Evolutionary conservation across 192 early-diverging fungal genomes (phyloP), one percentile per base, ranked within the genome.

Genomic region (Podila minutissima): DNA sequence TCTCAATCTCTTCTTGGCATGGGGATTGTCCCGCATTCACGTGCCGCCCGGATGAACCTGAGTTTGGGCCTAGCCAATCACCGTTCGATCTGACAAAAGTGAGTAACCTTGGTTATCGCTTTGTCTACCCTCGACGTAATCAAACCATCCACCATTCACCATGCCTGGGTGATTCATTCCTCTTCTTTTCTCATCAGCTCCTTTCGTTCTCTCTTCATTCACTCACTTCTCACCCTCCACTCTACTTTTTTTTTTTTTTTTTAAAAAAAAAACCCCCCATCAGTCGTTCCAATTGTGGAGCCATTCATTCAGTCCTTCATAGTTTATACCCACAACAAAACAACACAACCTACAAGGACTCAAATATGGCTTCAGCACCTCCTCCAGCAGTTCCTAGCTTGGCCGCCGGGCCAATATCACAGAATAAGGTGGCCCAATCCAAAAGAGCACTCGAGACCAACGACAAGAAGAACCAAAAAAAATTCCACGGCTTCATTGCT

Each of bases 401-500:
- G 53, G 24, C 53, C 2, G 24, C 22, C 6, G 24, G 20, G 20
- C 53, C 20, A 24, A 15, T 46, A 4, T 12, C 20, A 22, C 53
- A 24, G 53, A 11, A n/a, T 24, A 26, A 6, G 6, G 6, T 55
- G 22, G 24, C 53, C 24, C 53, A 55, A 12, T 28, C 31, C 22
- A 61, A 17, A 31, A 31, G 26, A 17, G 59, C 59, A 7, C 26
- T 33, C 5, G 59, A 61, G 53, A 55, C 53, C 9, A 55, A 71
- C 33, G 66, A 69, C 50, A 81, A 76, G 64, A 66, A 37, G 22
- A 85, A 74, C 32, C 83, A 70, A 83, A 89, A 69, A 85, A 90
- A 53, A 32, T 89, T 71, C 79, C 88, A 68, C 65, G 93, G 93
- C 4, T 95, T 95, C 74, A 82, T 88, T 17, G 92, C 91, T 5